These are phyloP conservation scores for Botrytis deweyae DNA, from an alignment of 2,329 filamentous ascomycete species.

Conservation along the genomic window DNA sequence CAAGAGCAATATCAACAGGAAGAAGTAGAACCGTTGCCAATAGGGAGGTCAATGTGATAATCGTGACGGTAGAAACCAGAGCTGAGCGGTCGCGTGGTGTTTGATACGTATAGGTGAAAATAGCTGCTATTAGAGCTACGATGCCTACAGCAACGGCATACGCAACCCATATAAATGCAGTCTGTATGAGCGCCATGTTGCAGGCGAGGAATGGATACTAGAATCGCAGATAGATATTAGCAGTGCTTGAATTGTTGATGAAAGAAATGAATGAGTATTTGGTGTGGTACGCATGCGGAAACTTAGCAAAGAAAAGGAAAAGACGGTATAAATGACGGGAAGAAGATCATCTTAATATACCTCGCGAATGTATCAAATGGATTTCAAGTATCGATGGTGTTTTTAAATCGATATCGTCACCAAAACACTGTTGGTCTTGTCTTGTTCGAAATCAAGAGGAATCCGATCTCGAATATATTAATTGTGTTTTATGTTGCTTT, in stretches of 20 bases:
- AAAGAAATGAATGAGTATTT: neutral
- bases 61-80: conserved; percentile 78
- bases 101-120: conserved; percentile 92
- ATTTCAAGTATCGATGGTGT: neutral
- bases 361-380: neutral
- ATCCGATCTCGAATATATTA: neutral
- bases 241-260: neutral
- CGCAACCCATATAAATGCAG: conserved; percentile 89
- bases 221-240: neutral
- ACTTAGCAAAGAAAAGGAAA: neutral
- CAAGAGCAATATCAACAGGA: conserved; percentile 91
- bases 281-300: conserved; percentile 9
- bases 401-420: neutral
- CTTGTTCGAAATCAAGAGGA: neutral
- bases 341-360: neutral
- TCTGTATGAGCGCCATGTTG: conserved; percentile 64
- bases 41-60: conserved; percentile 81
- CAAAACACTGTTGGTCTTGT: neutral
- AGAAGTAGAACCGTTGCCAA: conserved; percentile 90
- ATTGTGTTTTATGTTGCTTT: neutral
- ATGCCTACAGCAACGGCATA: conserved; percentile 81
- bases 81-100: conserved; percentile 81
- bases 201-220: conserved; percentile 1
- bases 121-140: conserved; percentile 71
- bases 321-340: neutral